Percentiles rank a stretch among this genome's conserved stretches.
Conservation (phyloP, 805 yeast genomes). For the Metschnikowia arizonensis region DNA sequence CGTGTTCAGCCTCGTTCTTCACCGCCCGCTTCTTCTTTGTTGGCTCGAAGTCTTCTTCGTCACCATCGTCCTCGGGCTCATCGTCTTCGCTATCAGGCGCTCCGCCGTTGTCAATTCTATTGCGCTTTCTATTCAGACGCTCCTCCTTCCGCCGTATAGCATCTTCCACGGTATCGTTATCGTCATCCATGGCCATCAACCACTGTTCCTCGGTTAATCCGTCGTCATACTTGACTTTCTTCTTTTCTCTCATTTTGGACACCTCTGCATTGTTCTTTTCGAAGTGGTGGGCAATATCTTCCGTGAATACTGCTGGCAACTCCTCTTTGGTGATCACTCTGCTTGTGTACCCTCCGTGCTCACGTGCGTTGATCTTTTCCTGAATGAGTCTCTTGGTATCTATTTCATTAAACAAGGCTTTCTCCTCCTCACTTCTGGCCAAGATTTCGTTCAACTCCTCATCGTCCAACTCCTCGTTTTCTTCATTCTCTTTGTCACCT, state of each 20-base stretch:
- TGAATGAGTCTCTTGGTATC: slow-evolving; percentile 52
- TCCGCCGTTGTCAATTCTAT: slow-evolving; percentile 15
- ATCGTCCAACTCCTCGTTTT: slow-evolving; percentile 53
- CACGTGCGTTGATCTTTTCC: slow-evolving; percentile 21
- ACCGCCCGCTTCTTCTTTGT: slow-evolving; percentile 9
- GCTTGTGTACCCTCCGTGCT: slow-evolving; percentile 19
- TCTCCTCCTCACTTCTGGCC: slow-evolving; percentile 65
- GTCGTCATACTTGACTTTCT: slow-evolving; percentile 28
- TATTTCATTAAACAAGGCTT: slow-evolving; percentile 49
- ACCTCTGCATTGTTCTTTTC: slow-evolving; percentile 25
- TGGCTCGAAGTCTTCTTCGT: slow-evolving; percentile 18
- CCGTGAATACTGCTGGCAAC: slow-evolving; percentile 25
- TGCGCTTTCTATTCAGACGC: slow-evolving; percentile 38
- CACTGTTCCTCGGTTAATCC: slow-evolving; percentile 45
- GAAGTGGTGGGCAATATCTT: slow-evolving; percentile 26
- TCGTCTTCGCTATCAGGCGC: slow-evolving; percentile 16
- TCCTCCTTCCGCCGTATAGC: slow-evolving; percentile 52
- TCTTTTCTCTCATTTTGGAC: slow-evolving; percentile 26
- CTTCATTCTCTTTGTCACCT: slow-evolving; percentile 51
- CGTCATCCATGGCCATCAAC: slow-evolving; percentile 52
- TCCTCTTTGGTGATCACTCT: slow-evolving; percentile 25
- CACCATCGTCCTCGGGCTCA: slow-evolving; percentile 11
- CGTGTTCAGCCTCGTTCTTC: slow-evolving; percentile 23
- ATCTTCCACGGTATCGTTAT: slow-evolving; percentile 58
- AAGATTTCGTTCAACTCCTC: slow-evolving; percentile 69